A percentile compares a stretch with the other conserved stretches of the same genome.
Evolutionary conservation across 345 rosid genomes (phyloP).

Genomic region (Mallotus nudiflorus): DNA sequence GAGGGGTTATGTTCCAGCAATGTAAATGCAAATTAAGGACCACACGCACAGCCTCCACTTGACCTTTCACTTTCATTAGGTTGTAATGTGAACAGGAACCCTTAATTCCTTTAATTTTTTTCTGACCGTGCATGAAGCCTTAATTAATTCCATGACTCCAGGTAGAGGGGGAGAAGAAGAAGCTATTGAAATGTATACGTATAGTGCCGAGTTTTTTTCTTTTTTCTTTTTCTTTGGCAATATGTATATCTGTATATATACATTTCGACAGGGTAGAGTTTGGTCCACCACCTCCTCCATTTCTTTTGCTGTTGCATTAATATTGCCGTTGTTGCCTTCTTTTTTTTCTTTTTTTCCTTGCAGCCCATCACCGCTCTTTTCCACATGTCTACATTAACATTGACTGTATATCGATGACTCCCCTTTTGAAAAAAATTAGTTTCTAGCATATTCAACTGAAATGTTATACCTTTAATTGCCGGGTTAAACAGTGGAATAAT

Average conservation of each 20-base stretch:
- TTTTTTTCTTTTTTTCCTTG: constrained; percentile 21
- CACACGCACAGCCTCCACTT: constrained; percentile 39
- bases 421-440: no score
- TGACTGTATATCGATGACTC: no score
- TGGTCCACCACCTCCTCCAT: background rate
- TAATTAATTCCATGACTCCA: constrained; percentile 16
- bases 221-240: no score
- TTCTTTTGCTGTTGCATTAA: constrained; percentile 31
- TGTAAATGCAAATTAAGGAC: no score
- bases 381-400: constrained; percentile 17
- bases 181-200: no score
- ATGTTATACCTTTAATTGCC: no score
- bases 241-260: no score
- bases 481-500: no score
- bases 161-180: background rate
- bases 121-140: background rate
- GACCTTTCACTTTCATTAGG: constrained; percentile 42
- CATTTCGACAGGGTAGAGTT: background rate
- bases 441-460: no score
- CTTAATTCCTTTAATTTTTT: constrained; percentile 3
- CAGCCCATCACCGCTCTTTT: constrained; percentile 9
- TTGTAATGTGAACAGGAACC: constrained; percentile 10
- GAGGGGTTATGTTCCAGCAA: constrained; percentile 2
- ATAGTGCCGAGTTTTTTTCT: background rate
- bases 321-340: no score